Conservation (phyloP, 176 grass and related monocot genomes). For the Zizania latifolia region DNA sequence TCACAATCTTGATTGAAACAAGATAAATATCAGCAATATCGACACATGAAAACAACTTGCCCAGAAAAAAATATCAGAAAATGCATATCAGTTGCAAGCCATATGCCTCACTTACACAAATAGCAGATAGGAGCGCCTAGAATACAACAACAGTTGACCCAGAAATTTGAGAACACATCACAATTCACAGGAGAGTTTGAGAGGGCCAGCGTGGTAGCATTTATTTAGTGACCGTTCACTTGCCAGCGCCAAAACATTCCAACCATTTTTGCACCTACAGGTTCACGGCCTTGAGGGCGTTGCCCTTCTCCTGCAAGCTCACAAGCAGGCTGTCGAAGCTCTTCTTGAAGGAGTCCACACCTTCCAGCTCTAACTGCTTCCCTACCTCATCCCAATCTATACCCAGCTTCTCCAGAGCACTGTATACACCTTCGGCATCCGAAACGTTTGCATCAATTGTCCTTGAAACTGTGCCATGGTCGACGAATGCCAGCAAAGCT, state of each 20-base stretch:
- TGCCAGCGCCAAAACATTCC: not conserved
- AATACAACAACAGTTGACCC: no score
- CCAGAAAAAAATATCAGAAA: not conserved
- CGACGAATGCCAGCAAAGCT: constrained; percentile 77
- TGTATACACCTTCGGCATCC: constrained; percentile 84
- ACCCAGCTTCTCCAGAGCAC: constrained; percentile 84
- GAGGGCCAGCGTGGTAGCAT: constrained; percentile 24
- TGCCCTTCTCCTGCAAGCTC: constrained; percentile 73
- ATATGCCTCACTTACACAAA: constrained; percentile 20
- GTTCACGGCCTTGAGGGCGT: constrained; percentile 57
- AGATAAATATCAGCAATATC: no score
- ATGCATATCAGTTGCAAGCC: constrained; percentile 29
- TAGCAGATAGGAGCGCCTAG: no score
- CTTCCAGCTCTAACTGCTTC: constrained; percentile 74
- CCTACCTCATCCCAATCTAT: constrained; percentile 79
- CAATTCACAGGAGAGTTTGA: constrained; percentile 27
- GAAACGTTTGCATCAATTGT: constrained; percentile 81
- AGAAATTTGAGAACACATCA: no score
- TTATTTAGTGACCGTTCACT: constrained; percentile 40
- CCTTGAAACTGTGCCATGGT: constrained; percentile 81
- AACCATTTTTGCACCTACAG: constrained; percentile 32
- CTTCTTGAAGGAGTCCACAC: constrained; percentile 89
- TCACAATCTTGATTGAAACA: no score
- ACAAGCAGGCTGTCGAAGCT: constrained; percentile 87
- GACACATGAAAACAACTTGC: not conserved